phyloP scores from a whole-genome alignment of 495 filamentous ascomycete genomes.

The Copromyces sp. region DNA sequence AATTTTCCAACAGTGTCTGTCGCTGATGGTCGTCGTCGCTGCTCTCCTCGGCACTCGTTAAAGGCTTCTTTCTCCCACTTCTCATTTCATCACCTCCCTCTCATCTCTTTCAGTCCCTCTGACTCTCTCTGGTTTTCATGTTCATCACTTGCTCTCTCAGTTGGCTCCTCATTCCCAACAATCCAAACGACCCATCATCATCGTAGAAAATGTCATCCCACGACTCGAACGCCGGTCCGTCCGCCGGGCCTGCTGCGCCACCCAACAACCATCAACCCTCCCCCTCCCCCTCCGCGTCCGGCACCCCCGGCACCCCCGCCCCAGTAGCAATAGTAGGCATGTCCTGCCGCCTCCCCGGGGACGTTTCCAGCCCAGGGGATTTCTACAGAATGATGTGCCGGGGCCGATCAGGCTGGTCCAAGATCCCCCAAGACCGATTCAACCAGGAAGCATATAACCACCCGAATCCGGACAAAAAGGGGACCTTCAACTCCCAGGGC shows the following conservation, averaged over 20 bases:
- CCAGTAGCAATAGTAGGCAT: slow-evolving; percentile 37
- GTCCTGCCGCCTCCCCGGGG: slow-evolving; percentile 39
- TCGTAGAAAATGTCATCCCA: not conserved
- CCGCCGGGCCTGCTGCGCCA: slow-evolving; percentile 8
- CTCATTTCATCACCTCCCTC: too few species aligned
- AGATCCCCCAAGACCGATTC: slow-evolving; percentile 59
- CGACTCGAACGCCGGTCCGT: not conserved
- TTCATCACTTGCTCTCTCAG: not conserved
- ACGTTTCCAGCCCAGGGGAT: slow-evolving; percentile 27
- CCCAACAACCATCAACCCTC: slow-evolving; percentile 2
- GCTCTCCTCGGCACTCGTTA: not conserved
- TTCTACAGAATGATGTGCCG: slow-evolving; percentile 39
- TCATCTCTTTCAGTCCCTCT: not conserved
- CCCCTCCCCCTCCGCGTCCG: too few species aligned
- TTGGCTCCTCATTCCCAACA: too few species aligned
- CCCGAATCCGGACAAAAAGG: slow-evolving; percentile 38
- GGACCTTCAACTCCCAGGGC: slow-evolving; percentile 31
- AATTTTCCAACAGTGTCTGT: not conserved
- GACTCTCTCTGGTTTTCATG: not conserved
- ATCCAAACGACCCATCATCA: not conserved
- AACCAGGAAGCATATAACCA: slow-evolving; percentile 56
- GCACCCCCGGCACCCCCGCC: slow-evolving; percentile 12
- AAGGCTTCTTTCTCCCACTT: not conserved
- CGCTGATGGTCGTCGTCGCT: not conserved
- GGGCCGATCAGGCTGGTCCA: slow-evolving; percentile 27